These are phyloP conservation scores for Inonotus obliquus DNA, from an alignment of 1,284 basidiomycete genomes.

Conservation along the genomic window DNA sequence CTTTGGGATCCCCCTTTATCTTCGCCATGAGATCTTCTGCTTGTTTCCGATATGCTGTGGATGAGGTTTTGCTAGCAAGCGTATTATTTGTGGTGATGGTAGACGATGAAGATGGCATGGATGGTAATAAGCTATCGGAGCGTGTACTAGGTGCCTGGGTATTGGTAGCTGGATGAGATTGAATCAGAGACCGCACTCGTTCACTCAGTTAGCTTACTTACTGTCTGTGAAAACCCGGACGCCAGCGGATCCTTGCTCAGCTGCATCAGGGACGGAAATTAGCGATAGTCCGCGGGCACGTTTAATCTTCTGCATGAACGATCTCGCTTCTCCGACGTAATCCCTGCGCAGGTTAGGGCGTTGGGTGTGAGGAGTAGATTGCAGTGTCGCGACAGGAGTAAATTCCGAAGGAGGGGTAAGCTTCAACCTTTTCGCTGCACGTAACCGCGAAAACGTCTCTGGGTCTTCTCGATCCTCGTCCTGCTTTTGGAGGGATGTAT, in stretches of 20 bases:
- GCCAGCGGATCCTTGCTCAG: conserved; percentile 4
- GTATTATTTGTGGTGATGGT: not conserved
- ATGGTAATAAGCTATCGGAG: conserved; percentile 1
- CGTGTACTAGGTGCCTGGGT: not conserved
- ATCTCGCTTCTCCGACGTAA: conserved; percentile 67
- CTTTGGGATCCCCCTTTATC: conserved; percentile 70
- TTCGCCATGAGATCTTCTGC: conserved; percentile 80
- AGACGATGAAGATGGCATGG: conserved; percentile 25
- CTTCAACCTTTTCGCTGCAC: conserved; percentile 73
- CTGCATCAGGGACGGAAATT: conserved; percentile 43
- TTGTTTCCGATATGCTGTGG: conserved; percentile 64
- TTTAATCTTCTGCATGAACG: conserved; percentile 72
- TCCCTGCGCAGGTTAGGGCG: conserved; percentile 49
- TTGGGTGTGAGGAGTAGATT: conserved; percentile 28
- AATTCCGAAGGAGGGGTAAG: conserved; percentile 59
- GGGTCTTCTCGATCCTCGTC: conserved; percentile 17
- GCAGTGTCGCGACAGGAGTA: conserved; percentile 32
- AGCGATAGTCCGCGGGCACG: conserved; percentile 71
- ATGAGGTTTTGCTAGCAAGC: conserved; percentile 41
- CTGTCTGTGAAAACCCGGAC: not conserved
- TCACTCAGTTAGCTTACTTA: not conserved
- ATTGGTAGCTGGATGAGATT: not conserved
- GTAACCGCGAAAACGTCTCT: conserved; percentile 43
- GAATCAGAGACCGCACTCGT: not conserved
- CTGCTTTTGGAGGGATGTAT: conserved; percentile 30